Evolutionary conservation across 768 basidiomycete genomes (phyloP), one percentile per base, ranked within the genome.

Genomic region (Udeniomyces megalosporus): DNA sequence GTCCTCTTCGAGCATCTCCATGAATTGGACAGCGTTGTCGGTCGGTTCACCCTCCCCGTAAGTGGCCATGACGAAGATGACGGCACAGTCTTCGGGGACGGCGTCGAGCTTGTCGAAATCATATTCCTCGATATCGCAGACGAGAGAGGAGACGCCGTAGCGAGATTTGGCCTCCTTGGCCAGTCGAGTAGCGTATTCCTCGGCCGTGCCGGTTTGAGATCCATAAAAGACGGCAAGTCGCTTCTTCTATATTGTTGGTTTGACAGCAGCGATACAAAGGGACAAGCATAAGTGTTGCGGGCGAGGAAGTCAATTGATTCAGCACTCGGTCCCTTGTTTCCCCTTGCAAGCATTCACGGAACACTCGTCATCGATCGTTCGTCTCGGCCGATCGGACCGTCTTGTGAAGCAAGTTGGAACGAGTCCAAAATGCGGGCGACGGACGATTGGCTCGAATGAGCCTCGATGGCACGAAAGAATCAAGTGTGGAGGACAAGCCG

Each of bases 31-130:
- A 5, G 93, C 90, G 72, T 97, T 99, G 73, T 99, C 93, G 12
- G 93, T 97, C 34, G 93, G 93, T 74, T 99, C 93, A 62, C 93
- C 93, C 77, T 99, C 93, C 66, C 93, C 93, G 69, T 99, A 99
- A 14, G 93, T 97, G 12, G 93, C 93, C 82, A 97, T 81, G 69
- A 92, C 89, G 72, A 99, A 97, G 74, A 99, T 83, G 60, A 84
- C 88, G 22, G 84, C 86, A 66, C 80, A 84, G 73, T 91, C 85
- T 68, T 86, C 85, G 0, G 95, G 88, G 31, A 96, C 73, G 71
- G 84, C 79, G 75, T 97, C 93, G 66, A 97, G 82, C 73, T 86
- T 91, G 72, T 92, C 89, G 71, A 97, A 96, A 71, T 97, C 95
- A 73, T 96, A 96, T 74, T 99, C 93, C 74, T 99, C 95, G 3